phyloP scores from a whole-genome alignment of 176 grass and related monocot genomes.

The Hyparrhenia diplandra region DNA sequence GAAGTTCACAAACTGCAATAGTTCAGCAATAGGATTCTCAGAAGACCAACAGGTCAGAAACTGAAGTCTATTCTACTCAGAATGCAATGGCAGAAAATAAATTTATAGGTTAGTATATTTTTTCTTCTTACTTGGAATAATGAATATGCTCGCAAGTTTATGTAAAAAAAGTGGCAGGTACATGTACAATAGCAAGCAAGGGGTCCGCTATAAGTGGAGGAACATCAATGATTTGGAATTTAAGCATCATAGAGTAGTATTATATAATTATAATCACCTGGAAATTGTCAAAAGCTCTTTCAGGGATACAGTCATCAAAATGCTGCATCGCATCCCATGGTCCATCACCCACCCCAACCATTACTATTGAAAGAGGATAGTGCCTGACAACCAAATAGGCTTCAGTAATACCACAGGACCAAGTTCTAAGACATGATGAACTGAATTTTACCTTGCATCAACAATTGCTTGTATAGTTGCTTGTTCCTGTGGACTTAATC shows the following conservation, averaged over 20 bases:
- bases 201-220: not conserved
- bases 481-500: conserved; percentile 75
- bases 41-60: not conserved
- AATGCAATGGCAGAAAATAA: conserved; percentile 1
- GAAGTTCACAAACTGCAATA: conserved; percentile 90
- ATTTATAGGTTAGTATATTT: not conserved
- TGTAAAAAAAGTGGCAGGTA: not conserved
- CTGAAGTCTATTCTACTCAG: conserved; percentile 13
- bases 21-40: conserved; percentile 2
- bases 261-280: conserved; percentile 52
- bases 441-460: conserved; percentile 73
- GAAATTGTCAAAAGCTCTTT: conserved; percentile 92
- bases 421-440: conserved; percentile 1
- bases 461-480: conserved; percentile 86
- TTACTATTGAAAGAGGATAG: conserved; percentile 96
- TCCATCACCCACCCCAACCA: conserved; percentile 96
- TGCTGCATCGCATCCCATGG: conserved; percentile 94
- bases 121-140: not conserved
- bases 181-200: not conserved
- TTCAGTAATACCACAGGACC: conserved; percentile 32
- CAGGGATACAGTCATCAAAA: conserved; percentile 92
- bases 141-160: not conserved
- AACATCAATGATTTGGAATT: not conserved
- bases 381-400: conserved; percentile 49
- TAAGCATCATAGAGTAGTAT: not conserved